Evolutionary conservation across 2,329 filamentous ascomycete genomes (phyloP).

Genomic region (Neofusicoccum laricinum): DNA sequence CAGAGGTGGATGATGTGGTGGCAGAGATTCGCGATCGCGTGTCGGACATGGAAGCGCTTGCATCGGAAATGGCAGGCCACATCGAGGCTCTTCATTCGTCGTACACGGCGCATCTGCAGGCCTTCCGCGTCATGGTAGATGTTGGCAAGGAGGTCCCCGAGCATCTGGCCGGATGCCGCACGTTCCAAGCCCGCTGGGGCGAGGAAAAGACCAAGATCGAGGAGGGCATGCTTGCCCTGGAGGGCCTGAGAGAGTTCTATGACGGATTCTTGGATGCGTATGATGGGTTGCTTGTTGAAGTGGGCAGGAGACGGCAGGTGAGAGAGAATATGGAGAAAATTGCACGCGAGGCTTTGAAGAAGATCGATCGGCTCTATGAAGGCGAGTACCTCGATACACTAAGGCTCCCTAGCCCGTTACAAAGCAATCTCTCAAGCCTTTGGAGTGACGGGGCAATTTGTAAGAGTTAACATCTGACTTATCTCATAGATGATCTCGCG

Average conservation of each 20-base stretch:
- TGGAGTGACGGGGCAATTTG: too few species aligned
- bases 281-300: slow-evolving; percentile 78
- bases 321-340: slow-evolving; percentile 73
- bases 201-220: slow-evolving; percentile 71
- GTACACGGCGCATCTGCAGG: background rate
- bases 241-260: slow-evolving; percentile 76
- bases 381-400: slow-evolving; percentile 21
- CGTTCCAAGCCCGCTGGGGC: slow-evolving; percentile 67
- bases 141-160: slow-evolving; percentile 64
- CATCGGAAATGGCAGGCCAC: slow-evolving; percentile 61
- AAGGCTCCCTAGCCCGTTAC: background rate
- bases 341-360: slow-evolving; percentile 73
- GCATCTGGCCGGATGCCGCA: slow-evolving; percentile 62
- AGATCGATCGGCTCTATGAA: slow-evolving; percentile 71
- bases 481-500: slow-evolving; percentile 56
- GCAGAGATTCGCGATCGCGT: slow-evolving; percentile 71
- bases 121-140: slow-evolving; percentile 55
- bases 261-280: slow-evolving; percentile 84
- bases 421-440: background rate
- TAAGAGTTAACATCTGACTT: background rate
- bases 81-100: slow-evolving; percentile 53
- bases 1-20: slow-evolving; percentile 61
- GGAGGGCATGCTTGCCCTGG: slow-evolving; percentile 67
- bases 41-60: slow-evolving; percentile 71
- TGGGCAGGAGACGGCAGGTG: slow-evolving; percentile 68